phyloP scores from a whole-genome alignment of 2,329 filamentous ascomycete species.

The Pyricularia grisea region DNA sequence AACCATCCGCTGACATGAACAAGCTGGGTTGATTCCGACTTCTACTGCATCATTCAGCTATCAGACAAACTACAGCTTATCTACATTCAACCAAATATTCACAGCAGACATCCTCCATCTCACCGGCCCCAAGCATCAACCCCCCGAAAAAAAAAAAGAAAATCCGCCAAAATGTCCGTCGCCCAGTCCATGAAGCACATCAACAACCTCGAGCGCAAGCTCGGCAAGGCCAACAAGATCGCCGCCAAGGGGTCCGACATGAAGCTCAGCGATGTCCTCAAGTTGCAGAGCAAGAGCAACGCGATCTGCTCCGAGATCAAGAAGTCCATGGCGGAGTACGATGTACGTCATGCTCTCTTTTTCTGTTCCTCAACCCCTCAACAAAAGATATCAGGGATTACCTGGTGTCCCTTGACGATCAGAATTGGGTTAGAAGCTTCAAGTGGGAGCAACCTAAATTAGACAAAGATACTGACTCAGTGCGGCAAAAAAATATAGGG shows the following conservation, averaged over 20 bases:
- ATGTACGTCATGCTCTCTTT: slow-evolving; percentile 8
- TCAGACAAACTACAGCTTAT: not conserved
- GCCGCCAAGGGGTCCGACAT: slow-evolving; percentile 15
- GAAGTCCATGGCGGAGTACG: slow-evolving; percentile 17
- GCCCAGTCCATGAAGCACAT: slow-evolving; percentile 15
- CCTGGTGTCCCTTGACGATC: not conserved
- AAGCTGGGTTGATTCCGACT: not conserved
- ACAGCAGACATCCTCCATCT: not conserved
- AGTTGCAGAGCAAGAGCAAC: slow-evolving; percentile 18
- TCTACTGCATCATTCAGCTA: not conserved
- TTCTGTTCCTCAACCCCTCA: not conserved
- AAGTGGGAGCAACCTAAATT: not conserved
- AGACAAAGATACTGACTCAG: not conserved
- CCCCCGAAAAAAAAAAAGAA: not conserved
- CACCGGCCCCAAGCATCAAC: not conserved
- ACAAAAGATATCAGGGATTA: not conserved
- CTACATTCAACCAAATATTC: too few species aligned
- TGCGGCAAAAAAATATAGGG: slow-evolving; percentile 5
- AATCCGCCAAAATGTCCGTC: slow-evolving; percentile 8
- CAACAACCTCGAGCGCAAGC: slow-evolving; percentile 16
- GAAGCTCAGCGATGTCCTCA: slow-evolving; percentile 15
- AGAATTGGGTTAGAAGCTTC: not conserved
- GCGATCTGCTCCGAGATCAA: slow-evolving; percentile 17
- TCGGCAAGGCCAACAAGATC: slow-evolving; percentile 16
- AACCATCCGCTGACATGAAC: not conserved